Conservation (phyloP, 768 basidiomycete genomes). For the Phylloporus sp. region DNA sequence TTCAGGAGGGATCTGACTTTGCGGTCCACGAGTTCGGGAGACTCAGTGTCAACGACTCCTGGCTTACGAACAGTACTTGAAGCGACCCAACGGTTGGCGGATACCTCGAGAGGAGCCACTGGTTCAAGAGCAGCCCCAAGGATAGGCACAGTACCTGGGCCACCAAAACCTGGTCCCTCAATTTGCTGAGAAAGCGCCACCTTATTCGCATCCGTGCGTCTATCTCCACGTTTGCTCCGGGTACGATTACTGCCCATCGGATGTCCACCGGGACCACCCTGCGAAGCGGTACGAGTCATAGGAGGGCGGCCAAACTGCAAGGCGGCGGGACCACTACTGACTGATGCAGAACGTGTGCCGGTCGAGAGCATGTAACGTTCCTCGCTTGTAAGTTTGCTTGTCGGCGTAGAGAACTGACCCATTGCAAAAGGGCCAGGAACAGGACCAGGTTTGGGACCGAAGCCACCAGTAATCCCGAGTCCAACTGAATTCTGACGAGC, state of each 20-base stretch:
- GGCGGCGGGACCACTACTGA: conserved; percentile 44
- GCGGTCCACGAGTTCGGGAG: conserved; percentile 84
- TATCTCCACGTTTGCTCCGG: conserved; percentile 81
- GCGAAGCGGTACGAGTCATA: conserved; percentile 69
- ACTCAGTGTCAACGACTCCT: conserved; percentile 47
- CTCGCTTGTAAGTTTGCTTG: conserved; percentile 61
- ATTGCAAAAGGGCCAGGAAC: conserved; percentile 42
- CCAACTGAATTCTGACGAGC: conserved; percentile 49
- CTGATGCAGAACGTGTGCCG: conserved; percentile 50
- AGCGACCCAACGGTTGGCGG: conserved; percentile 83
- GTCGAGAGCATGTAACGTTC: conserved; percentile 55
- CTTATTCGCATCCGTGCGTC: conserved; percentile 58
- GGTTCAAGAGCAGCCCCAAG: conserved; percentile 49
- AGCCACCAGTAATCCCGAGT: conserved; percentile 36
- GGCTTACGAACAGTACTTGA: conserved; percentile 42
- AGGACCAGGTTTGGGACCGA: conserved; percentile 30
- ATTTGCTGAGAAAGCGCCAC: conserved; percentile 34
- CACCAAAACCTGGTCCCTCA: conserved; percentile 35
- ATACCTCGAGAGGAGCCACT: conserved; percentile 69
- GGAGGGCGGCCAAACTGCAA: conserved; percentile 54
- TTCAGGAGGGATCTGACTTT: conserved; percentile 91
- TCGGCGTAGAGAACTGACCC: conserved; percentile 62
- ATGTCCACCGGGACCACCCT: conserved; percentile 51
- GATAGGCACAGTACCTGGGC: conserved; percentile 27
- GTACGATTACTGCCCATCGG: conserved; percentile 55